Base-by-base conservation (phyloP, 2,329 filamentous ascomycete genomes). In the Epichloe coenophiala region DNA sequence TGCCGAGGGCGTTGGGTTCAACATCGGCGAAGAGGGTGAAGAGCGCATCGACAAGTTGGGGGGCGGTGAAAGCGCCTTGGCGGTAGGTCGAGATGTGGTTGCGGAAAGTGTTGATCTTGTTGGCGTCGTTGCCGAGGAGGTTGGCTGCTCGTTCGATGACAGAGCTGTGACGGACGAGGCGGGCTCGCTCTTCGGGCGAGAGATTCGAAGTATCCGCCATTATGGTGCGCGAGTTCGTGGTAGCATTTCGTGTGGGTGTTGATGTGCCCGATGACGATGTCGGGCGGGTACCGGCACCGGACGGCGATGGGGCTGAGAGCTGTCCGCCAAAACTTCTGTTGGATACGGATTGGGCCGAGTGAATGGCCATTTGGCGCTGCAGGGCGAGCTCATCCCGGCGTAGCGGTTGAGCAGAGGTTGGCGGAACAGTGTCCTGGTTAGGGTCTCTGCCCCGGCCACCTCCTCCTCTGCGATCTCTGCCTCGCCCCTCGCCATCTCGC, bases 301-400 rank as follows among this genome's bases (percentile, higher is more conserved):
- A n/a, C 5, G 42, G 31, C 12, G 61, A 49, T 2, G 65, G 60
- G 11, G 60, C 65, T 54, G 84, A 87, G 47, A 95, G 76, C 59
- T 88, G 84, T 6, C 89, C 88, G 42, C 90, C 89, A 69, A 96
- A 96, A 3, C 81, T 88, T 42, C 89, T 80, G 43, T 79, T 83
- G 0, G 86, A 81, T 0, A 88, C 77, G 0, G 88, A 88, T 61
- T 94, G 88, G 1, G 88, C 84, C 47, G 83, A 90, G 59, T 95
- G 89, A 47, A 97, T 88, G 40, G 89, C 90, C 74, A 95, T 82
- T 61, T 95, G 88, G 47, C 93, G 77, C 62, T 97, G 91, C 64
- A 88, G 95, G 2, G 93, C 91, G 49, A 95, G 71, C 66, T 97
- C 88, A 56, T 94, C 93, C 62, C 93, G 75, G 46, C 86, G 79